Conservation (phyloP, 805 yeast species). For the Pichia exigua region DNA sequence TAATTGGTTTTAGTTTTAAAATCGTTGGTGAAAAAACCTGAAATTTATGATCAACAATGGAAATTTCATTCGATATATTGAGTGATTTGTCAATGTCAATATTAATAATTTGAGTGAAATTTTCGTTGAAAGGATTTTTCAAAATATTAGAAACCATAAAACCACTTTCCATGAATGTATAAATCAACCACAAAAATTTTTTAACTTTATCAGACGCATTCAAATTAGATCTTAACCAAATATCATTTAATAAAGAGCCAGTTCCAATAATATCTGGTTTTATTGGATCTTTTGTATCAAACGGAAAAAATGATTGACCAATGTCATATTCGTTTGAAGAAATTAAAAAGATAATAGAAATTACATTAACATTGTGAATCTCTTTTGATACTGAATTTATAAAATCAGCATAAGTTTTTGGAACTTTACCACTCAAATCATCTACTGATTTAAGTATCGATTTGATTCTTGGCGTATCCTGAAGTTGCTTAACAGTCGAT, state of each 20-base stretch:
- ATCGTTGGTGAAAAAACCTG: slow-evolving; percentile 15
- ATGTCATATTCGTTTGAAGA: slow-evolving; percentile 47
- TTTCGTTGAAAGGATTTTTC: slow-evolving; percentile 26
- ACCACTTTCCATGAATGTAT: slow-evolving; percentile 70
- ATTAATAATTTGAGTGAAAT: not conserved
- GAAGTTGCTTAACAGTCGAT: slow-evolving; percentile 65
- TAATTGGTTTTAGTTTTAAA: slow-evolving; percentile 20
- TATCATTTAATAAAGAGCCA: slow-evolving; percentile 56
- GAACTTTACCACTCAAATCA: slow-evolving; percentile 53
- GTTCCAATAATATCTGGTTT: slow-evolving; percentile 7
- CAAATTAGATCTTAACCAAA: slow-evolving; percentile 55
- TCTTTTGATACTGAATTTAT: slow-evolving; percentile 14
- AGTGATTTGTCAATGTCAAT: not conserved
- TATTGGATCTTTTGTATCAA: slow-evolving; percentile 6
- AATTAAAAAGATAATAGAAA: slow-evolving; percentile 67
- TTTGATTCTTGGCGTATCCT: slow-evolving; percentile 91
- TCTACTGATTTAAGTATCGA: slow-evolving; percentile 83
- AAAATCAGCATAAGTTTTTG: slow-evolving; percentile 40
- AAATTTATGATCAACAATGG: slow-evolving; percentile 15
- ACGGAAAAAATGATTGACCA: slow-evolving; percentile 23
- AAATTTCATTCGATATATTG: slow-evolving; percentile 5
- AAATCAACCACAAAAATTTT: slow-evolving; percentile 76
- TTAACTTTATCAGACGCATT: slow-evolving; percentile 61
- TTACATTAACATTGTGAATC: slow-evolving; percentile 41
- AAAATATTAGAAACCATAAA: slow-evolving; percentile 39